Percentiles rank a stretch among this genome's conserved stretches.
Evolutionary conservation across 1,284 basidiomycete species (phyloP).

Genomic region (Somion occarium): DNA sequence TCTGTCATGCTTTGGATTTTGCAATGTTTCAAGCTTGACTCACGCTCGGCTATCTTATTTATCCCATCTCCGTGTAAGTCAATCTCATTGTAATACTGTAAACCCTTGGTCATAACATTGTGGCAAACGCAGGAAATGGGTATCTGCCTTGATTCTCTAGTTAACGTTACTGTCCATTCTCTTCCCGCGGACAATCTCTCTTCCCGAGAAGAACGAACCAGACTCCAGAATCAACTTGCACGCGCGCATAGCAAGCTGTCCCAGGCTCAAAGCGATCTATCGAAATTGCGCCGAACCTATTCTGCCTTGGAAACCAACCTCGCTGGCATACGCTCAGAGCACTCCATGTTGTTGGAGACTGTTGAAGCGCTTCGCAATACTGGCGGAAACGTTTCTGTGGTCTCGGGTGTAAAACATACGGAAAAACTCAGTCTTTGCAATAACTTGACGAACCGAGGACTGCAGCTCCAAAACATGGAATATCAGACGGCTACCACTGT

Average conservation of each 20-base stretch:
- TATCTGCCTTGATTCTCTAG: neutral
- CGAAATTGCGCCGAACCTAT: conserved; percentile 1
- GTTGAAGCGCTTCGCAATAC: neutral
- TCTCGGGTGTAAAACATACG: neutral
- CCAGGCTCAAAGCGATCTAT: conserved; percentile 5
- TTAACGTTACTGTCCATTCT: neutral
- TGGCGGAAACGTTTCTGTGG: neutral
- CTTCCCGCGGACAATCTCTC: neutral
- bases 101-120: neutral
- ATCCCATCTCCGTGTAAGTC: neutral
- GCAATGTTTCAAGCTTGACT: conserved; percentile 1
- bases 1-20: conserved; percentile 1
- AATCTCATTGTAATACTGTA: neutral
- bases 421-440: neutral
- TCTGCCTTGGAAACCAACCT: neutral
- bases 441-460: neutral
- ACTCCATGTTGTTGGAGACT: neutral
- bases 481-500: neutral
- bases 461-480: neutral
- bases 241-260: conserved; percentile 5
- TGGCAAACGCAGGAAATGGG: neutral
- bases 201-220: neutral
- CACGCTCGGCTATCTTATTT: neutral
- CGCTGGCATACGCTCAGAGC: conserved; percentile 2
- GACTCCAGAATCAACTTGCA: neutral